Percentiles rank a stretch among this genome's conserved stretches.
Conservation (phyloP, 2,329 filamentous ascomycete species). For the Colletotrichum cuscutae region DNA sequence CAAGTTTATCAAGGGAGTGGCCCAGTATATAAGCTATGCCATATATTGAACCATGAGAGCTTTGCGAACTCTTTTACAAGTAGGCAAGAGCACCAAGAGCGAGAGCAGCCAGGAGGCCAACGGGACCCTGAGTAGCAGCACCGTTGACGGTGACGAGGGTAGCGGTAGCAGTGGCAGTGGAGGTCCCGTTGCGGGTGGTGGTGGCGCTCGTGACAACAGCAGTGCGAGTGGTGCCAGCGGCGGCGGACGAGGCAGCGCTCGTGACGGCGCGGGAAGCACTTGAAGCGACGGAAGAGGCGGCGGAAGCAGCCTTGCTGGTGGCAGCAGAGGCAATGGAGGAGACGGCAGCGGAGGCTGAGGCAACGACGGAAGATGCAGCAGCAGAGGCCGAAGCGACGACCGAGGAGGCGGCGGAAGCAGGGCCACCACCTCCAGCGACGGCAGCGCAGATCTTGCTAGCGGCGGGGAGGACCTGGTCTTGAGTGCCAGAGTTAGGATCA, state of each 20-base stretch:
- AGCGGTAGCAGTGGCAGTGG: neutral
- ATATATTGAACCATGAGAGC: neutral
- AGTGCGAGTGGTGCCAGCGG: neutral
- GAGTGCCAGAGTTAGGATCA: neutral
- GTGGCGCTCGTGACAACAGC: conserved; percentile 13
- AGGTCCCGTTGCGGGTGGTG: conserved; percentile 14
- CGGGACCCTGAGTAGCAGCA: conserved; percentile 7
- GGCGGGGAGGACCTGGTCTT: conserved; percentile 31
- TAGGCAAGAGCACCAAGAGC: conserved; percentile 26
- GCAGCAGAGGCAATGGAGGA: neutral
- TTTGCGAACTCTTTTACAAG: neutral
- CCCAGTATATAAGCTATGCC: neutral
- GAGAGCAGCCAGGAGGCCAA: conserved; percentile 14
- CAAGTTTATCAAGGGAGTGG: rapidly evolving
- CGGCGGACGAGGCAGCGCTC: neutral
- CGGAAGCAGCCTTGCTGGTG: neutral
- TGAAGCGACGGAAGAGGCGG: neutral
- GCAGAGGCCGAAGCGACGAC: neutral
- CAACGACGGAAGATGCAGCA: neutral
- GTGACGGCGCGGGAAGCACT: neutral
- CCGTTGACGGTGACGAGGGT: conserved; percentile 26
- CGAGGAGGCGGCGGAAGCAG: neutral
- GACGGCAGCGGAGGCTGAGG: neutral
- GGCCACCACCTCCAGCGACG: neutral
- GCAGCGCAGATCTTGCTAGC: conserved; percentile 8